Conservation (phyloP, 2,329 filamentous ascomycete genomes). For the Pezicula carpinea region DNA sequence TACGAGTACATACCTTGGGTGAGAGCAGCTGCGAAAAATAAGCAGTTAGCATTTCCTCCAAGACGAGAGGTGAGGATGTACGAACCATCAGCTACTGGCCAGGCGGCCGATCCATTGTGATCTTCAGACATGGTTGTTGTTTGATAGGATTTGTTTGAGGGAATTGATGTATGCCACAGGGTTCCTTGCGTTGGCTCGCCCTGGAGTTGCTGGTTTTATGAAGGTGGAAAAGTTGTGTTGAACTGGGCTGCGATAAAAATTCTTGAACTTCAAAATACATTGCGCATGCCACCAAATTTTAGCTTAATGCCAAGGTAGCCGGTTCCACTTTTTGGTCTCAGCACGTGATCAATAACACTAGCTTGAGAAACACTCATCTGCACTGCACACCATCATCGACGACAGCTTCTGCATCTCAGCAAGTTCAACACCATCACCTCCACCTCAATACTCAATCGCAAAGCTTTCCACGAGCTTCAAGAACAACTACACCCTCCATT, state of each 20-base stretch:
- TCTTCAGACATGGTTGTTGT: conserved; percentile 4
- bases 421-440: conserved; percentile 23
- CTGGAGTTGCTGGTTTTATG: conserved; percentile 30
- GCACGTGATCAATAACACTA: neutral
- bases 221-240: too few species aligned
- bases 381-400: conserved; percentile 14
- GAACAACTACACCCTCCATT: conserved; percentile 8
- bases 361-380: conserved; percentile 6
- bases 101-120: conserved; percentile 42
- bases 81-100: conserved; percentile 62
- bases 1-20: too few species aligned
- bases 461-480: conserved; percentile 20
- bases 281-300: too few species aligned
- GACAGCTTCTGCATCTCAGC: conserved; percentile 17
- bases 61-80: conserved; percentile 65
- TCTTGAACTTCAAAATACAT: too few species aligned
- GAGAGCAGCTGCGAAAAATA: conserved; percentile 33
- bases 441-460: conserved; percentile 16
- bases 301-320: too few species aligned
- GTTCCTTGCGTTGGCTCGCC: conserved; percentile 61
- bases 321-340: too few species aligned
- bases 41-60: neutral
- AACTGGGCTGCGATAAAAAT: too few species aligned
- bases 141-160: neutral
- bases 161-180: conserved; percentile 32